Base-by-base conservation (phyloP, 1,139 yeast species). In the Hemisphaericaspora xylofermentans region DNA sequence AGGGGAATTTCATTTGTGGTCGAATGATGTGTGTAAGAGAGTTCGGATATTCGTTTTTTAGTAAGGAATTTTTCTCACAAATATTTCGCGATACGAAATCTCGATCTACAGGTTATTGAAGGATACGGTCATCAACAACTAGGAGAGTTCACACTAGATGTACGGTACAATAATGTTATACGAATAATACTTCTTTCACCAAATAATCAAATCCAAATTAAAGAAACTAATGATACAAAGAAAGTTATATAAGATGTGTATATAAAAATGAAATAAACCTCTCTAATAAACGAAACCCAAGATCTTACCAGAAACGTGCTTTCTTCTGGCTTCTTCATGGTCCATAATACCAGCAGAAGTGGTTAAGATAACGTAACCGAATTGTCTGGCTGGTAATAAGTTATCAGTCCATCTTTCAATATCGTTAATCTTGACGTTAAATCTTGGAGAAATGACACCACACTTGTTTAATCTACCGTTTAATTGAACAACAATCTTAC, bases 281-380 rank as follows among this genome's bases (percentile, higher is more conserved):
- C 12, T 14, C 22, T 84, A 88, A 80, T 91, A 91, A 54, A 91
- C 96, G 72, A 87, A 91, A 64, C 98, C 98, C 66, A 91, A 82
- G 66, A 91, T 84, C 78, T 91, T 91, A 72, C 98, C 98, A 59
- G 97, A 88, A 59, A 91, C 98, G 74, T 93, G 98, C 87, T 93
- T 93, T 84, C 98, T 87, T 84, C 97, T 89, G 61, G 98, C 98
- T 79, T 93, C 98, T 79, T 93, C 98, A 78, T 93, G 98, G 80
- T 93, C 98, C 96, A 93, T 89, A 61, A 93, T 93, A 76, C 98
- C 98, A 61, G 98, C 96, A 61, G 98, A 93, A 59, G 98, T 93
- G 71, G 98, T 91, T 66, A 91, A 82, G 69, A 91, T 86, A 65
- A 91, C 89, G 77, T 77, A 89, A 77, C 98, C 98, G 64, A 91